Conservation (phyloP, 306 rosid genomes). For the Pterocarpus santalinus region DNA sequence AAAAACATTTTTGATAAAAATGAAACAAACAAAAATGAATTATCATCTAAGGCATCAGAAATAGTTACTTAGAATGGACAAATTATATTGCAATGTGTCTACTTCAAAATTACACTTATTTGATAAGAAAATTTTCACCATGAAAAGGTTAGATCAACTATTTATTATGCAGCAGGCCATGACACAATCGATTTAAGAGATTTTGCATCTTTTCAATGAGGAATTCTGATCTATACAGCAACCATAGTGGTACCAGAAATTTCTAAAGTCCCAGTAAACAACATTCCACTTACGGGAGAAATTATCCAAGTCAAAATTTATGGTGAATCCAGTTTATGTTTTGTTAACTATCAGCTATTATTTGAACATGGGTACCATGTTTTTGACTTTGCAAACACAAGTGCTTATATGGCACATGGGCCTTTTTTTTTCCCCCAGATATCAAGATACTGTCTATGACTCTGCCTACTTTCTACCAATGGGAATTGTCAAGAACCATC, state of each 20-base stretch:
- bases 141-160: background rate
- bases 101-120: background rate
- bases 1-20: background rate
- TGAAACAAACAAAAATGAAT: background rate
- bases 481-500: background rate
- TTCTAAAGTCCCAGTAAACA: background rate
- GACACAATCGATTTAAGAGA: background rate
- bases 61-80: background rate
- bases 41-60: background rate
- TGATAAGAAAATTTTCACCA: background rate
- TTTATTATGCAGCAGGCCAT: background rate
- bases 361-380: background rate
- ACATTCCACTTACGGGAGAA: background rate
- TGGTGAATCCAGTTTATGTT: background rate
- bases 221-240: background rate
- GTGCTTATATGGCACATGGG: background rate
- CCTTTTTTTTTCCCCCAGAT: background rate
- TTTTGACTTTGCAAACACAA: background rate
- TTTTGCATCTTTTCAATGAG: background rate
- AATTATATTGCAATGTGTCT: background rate
- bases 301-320: background rate
- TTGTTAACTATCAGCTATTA: background rate
- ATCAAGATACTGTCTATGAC: background rate
- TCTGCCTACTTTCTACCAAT: slow-evolving; percentile 27
- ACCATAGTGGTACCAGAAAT: background rate